Base-by-base conservation (phyloP, 495 filamentous ascomycete species). In the Penicillium robsamsonii region DNA sequence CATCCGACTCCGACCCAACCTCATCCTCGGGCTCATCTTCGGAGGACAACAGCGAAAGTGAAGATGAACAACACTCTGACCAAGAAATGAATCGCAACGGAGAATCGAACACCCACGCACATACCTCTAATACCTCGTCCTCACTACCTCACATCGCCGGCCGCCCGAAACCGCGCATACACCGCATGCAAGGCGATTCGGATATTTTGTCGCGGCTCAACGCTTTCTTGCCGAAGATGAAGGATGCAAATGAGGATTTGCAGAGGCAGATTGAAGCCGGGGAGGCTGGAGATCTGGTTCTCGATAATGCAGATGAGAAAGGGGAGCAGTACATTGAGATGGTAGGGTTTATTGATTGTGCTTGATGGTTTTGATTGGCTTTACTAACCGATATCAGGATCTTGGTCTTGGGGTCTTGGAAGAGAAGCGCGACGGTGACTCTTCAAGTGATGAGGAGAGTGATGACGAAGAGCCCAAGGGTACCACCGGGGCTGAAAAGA, bases 381-480 rank as follows among this genome's bases (percentile, higher is more conserved):
- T 50, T 46, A 30, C 58, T 65, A 46, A 58, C 46, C 46, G 30
- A 27, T 25, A 9, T 7, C 15, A 79, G 75, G 76, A 83, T 55
- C 66, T 83, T 20, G 80, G 80, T 0, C 59, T 83, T 10, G 80
- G 80, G 3, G 79, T 83, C 6, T 59, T 83, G 20, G 76, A 81
- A 62, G 75, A 82, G 56, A 77, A 75, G 46, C 67, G 60, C 24
- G 60, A 58, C 12, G 63, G 53, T 20, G 53, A 63, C 27, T 48
- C 58, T 6, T 57, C 46, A 6, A 57, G 59, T 50, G 60, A 55
- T 4, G 55, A 50, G 2, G 69, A 67, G 13, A 51, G 49, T 10
- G 56, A 60, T 22, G 50, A 65, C 31, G 62, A 64, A 45, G 46
- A 53, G 18, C 17, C 30, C 9, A 38, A 57, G 3, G 53, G 33